Percentiles rank a stretch among this genome's conserved stretches.
Conservation (phyloP, 331 rosid genomes). For the Erythrophleum ivorense region DNA sequence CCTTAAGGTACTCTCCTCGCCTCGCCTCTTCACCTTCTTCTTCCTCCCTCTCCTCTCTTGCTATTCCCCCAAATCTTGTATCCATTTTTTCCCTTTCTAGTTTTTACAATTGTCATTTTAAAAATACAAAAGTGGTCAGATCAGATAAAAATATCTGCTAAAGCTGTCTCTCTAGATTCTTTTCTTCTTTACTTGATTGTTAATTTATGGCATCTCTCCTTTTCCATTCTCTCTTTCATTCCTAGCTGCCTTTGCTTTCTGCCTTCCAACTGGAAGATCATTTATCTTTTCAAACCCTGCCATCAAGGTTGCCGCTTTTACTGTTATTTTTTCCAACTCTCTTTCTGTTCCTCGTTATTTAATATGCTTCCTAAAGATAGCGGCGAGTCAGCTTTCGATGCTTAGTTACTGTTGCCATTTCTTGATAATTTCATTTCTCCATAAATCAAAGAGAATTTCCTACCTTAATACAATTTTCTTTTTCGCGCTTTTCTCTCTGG, state of each 20-base stretch:
- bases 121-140: background rate
- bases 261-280: background rate
- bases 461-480: background rate
- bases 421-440: background rate
- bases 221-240: background rate
- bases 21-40: background rate
- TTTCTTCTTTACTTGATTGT: conserved; percentile 38
- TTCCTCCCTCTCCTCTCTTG: too few species aligned
- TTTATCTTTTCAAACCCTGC: conserved; percentile 31
- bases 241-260: conserved; percentile 23
- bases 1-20: background rate
- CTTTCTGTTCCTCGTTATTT: background rate
- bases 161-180: conserved; percentile 39
- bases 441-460: background rate
- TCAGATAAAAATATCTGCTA: conserved; percentile 4
- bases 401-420: background rate
- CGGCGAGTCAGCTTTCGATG: background rate
- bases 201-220: background rate
- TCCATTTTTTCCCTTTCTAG: background rate
- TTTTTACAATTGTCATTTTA: background rate
- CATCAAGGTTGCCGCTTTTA: conserved; percentile 1
- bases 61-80: background rate
- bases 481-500: conserved; percentile 11
- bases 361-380: background rate
- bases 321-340: background rate